Evolutionary conservation across 257 asterid species (phyloP).

Genomic region (Gynochthodes officinalis): DNA sequence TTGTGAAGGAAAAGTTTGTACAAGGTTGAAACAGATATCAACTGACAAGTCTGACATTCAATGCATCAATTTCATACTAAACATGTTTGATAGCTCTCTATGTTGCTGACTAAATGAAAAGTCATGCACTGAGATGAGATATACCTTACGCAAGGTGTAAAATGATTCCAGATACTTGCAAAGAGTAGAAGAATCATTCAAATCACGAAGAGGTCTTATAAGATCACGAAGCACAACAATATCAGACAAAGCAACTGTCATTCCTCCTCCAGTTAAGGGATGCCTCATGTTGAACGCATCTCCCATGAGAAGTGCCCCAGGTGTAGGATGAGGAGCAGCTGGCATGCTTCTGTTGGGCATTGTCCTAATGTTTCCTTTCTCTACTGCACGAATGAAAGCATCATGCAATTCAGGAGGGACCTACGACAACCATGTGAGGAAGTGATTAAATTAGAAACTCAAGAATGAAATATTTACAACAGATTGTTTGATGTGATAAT

Average conservation of each 20-base stretch:
- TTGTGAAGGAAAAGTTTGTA: neutral
- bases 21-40: neutral
- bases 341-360: slow-evolving; percentile 76
- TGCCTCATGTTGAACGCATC: slow-evolving; percentile 78
- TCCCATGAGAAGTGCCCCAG: slow-evolving; percentile 65
- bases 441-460: neutral
- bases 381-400: slow-evolving; percentile 50
- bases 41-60: neutral
- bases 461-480: neutral
- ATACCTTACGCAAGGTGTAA: slow-evolving; percentile 61
- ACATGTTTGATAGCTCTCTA: neutral
- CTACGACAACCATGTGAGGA: slow-evolving; percentile 23
- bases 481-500: neutral
- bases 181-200: slow-evolving; percentile 43
- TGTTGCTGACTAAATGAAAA: neutral
- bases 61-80: neutral
- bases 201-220: slow-evolving; percentile 44
- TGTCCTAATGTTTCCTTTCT: slow-evolving; percentile 54
- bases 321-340: slow-evolving; percentile 58
- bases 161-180: slow-evolving; percentile 55
- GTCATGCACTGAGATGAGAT: neutral
- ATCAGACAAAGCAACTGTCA: slow-evolving; percentile 66
- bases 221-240: slow-evolving; percentile 58
- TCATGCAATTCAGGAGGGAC: slow-evolving; percentile 45
- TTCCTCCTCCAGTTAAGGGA: slow-evolving; percentile 71